Evolutionary conservation across 2,329 filamentous ascomycete genomes (phyloP).

Genomic region (Diaporthe aspalathi): DNA sequence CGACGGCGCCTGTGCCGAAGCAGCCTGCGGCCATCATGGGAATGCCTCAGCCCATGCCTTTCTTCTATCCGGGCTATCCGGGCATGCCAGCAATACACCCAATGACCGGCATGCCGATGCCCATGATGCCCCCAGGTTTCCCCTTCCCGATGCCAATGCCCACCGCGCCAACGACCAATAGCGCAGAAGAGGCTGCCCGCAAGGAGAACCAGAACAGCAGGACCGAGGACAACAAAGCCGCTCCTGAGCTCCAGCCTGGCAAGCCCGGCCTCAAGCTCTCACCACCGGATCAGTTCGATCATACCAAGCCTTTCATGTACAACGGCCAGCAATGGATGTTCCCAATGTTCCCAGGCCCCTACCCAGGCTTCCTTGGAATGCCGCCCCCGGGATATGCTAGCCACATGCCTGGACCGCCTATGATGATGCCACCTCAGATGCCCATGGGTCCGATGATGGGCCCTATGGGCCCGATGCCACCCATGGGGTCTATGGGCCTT

Average conservation of each 20-base stretch:
- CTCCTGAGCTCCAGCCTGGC: constrained; percentile 42
- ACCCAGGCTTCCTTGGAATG: constrained; percentile 41
- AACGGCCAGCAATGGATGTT: constrained; percentile 60
- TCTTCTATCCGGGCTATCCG: constrained; percentile 44
- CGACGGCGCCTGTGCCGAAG: constrained; percentile 22
- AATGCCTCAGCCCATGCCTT: constrained; percentile 43
- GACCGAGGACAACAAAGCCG: constrained; percentile 42
- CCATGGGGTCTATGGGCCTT: not conserved
- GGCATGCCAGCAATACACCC: constrained; percentile 48
- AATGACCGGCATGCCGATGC: constrained; percentile 55
- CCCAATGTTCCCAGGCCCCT: constrained; percentile 43
- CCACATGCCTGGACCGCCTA: constrained; percentile 36
- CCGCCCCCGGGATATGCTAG: constrained; percentile 39
- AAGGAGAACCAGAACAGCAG: constrained; percentile 47
- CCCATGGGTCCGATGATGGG: constrained; percentile 41
- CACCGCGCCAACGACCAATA: constrained; percentile 31
- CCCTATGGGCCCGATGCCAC: constrained; percentile 29
- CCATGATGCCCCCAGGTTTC: constrained; percentile 49
- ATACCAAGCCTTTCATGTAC: constrained; percentile 56
- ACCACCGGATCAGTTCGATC: constrained; percentile 59
- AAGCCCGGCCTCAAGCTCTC: constrained; percentile 51
- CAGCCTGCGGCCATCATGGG: constrained; percentile 43
- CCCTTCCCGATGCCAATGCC: constrained; percentile 39
- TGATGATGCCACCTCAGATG: constrained; percentile 43
- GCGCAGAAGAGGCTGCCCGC: constrained; percentile 31